Evolutionary conservation across 495 filamentous ascomycete genomes (phyloP), one percentile per base, ranked within the genome.

Genomic region (Hypoxylon trugodes): DNA sequence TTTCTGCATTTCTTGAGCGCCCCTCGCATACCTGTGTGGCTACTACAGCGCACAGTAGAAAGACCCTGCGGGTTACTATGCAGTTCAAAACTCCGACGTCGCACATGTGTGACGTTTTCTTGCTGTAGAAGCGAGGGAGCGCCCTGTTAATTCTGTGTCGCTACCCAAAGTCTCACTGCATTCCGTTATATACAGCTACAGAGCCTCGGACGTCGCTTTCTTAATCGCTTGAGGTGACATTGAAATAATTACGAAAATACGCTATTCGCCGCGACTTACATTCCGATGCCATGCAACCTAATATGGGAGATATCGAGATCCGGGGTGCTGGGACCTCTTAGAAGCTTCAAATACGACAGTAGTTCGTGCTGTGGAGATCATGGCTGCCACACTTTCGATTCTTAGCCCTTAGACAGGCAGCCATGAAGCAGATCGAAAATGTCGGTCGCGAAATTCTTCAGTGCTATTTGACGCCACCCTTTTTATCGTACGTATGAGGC

Each of bases 131-230:
- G 33, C 53, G 30, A 50, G 54, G 22, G 41, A 54, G 53, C 32
- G 30, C 32, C 40, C 42, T 55, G 37, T 19, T 33, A 52, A 7
- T 55, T 41, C 60, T 45, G 43, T 67, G 35, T 63, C 49, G 58
- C 52, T 68, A 73, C 70, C 68, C 64, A 73, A 70, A 43, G 70
- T 73, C 40, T 40, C 65, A 73, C 70, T 26, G 19, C 67, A 43
- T 68, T 37, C 15, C 38, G 10, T 33, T 43, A 12, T 48, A 30
- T 22, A 37, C 24, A 50, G 43, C 30, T 25, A 56, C 21, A 54
- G 41, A 36, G 46, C 51, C 51, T 66, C 61, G 67, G 64, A 58
- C 58, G 25, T 21, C 54, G 54, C 51, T 59, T 24, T 59, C 48
- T 33, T 28, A 54, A 59, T 58, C 43, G 19, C n/a, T 36, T 22